phyloP scores from a whole-genome alignment of 495 filamentous ascomycete genomes.

The Penicillium bialowiezense region DNA sequence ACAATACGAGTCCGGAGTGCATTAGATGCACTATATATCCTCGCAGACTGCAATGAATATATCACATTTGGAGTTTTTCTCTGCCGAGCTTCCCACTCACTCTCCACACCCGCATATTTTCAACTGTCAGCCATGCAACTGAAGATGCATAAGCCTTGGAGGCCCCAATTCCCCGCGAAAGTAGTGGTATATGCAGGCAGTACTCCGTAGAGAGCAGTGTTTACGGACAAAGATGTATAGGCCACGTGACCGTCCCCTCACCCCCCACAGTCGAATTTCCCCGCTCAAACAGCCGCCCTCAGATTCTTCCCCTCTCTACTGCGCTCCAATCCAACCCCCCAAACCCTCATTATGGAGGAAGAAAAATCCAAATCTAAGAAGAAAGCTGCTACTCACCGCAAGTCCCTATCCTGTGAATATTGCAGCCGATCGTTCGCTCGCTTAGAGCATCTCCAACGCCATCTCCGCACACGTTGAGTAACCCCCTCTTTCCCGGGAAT shows the following conservation, averaged over 20 bases:
- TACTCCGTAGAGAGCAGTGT: too few species aligned
- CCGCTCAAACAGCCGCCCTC: conserved; percentile 24
- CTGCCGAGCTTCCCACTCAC: too few species aligned
- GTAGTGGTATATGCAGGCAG: too few species aligned
- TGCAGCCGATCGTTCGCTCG: conserved; percentile 51
- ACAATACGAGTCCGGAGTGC: too few species aligned
- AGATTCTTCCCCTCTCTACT: conserved; percentile 31
- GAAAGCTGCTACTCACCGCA: conserved; percentile 42
- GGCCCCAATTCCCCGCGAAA: too few species aligned
- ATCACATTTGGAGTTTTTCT: too few species aligned
- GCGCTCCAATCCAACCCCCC: conserved; percentile 34
- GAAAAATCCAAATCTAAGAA: conserved; percentile 46
- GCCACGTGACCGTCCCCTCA: conserved; percentile 36
- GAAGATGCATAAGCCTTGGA: too few species aligned
- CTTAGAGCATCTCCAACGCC: conserved; percentile 52
- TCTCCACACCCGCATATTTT: too few species aligned
- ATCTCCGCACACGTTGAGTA: conserved; percentile 55
- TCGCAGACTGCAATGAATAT: too few species aligned
- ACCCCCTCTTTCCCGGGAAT: conserved; percentile 25
- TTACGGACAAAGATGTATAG: background rate
- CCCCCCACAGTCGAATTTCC: conserved; percentile 43
- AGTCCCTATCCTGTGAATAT: conserved; percentile 49
- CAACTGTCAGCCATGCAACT: too few species aligned
- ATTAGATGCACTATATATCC: too few species aligned
- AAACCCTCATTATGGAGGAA: conserved; percentile 38